Evolutionary conservation across 345 rosid species (phyloP).

Genomic region (Trapa incisa): DNA sequence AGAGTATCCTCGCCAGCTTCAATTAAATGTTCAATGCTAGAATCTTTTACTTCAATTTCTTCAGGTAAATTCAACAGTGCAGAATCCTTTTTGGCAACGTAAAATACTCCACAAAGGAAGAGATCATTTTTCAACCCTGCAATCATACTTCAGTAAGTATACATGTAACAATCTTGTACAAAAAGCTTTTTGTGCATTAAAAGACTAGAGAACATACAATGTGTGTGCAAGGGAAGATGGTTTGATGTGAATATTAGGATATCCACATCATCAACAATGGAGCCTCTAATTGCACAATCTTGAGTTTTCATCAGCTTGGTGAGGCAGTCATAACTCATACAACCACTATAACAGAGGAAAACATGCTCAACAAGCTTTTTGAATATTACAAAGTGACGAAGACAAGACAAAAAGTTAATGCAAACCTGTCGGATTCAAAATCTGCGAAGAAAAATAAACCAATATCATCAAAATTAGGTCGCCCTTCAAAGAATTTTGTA

Average conservation of each 20-base stretch:
- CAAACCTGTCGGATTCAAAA: constrained; percentile 34
- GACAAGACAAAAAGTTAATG: not conserved
- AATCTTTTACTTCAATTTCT: constrained; percentile 3
- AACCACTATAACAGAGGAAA: constrained; percentile 19
- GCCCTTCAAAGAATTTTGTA: constrained; percentile 13
- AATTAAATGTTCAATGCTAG: constrained; percentile 3
- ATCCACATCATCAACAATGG: constrained; percentile 26
- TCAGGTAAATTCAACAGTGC: constrained; percentile 1
- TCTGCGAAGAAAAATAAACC: constrained; percentile 46
- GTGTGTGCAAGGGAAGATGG: constrained; percentile 32
- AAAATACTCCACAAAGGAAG: constrained; percentile 38
- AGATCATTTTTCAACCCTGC: constrained; percentile 8
- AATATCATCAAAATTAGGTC: constrained; percentile 31
- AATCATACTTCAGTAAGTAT: constrained; percentile 10
- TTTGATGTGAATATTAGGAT: constrained; percentile 54
- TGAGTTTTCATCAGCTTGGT: constrained; percentile 22
- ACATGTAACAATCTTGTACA: no score
- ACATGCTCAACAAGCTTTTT: not conserved
- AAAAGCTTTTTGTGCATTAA: not conserved
- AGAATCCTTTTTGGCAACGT: constrained; percentile 7
- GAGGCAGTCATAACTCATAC: constrained; percentile 17
- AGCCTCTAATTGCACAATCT: constrained; percentile 28
- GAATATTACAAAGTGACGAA: not conserved
- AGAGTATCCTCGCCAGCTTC: not conserved
- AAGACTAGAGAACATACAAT: constrained; percentile 25